These are phyloP conservation scores for Thraustochytrium sp. DNA, from an alignment of 352 stramenopile species.

Conservation along the genomic window DNA sequence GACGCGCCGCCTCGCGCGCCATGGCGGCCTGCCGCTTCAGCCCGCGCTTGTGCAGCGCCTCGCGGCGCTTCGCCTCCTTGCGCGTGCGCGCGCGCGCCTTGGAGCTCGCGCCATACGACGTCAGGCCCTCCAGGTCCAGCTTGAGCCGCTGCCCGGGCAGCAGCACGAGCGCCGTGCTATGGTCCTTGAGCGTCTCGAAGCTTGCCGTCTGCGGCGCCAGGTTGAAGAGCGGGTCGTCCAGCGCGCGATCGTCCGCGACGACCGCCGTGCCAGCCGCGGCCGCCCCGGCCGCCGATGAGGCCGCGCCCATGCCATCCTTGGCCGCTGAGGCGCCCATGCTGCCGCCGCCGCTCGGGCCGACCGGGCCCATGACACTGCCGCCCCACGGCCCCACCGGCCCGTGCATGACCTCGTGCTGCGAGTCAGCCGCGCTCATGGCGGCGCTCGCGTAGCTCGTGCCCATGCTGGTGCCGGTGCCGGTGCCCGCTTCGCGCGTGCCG, in stretches of 20 bases:
- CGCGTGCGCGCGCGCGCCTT: not conserved
- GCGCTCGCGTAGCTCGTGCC: too few relatives aligned
- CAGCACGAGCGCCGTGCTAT: slow-evolving; percentile 44
- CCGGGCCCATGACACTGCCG: too few relatives aligned
- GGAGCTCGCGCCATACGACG: not conserved
- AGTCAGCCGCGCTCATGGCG: too few relatives aligned
- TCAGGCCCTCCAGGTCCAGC: slow-evolving; percentile 40
- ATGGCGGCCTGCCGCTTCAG: not conserved
- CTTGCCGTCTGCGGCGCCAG: not conserved
- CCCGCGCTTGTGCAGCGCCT: slow-evolving; percentile 10
- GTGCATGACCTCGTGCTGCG: not conserved
- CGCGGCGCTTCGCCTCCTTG: not conserved
- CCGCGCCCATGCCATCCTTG: not conserved
- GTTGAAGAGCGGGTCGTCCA: slow-evolving; percentile 43
- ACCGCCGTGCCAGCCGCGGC: not conserved
- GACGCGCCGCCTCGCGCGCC: not conserved
- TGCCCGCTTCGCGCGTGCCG: not conserved
- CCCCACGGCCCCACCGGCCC: too few relatives aligned
- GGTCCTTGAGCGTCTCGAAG: slow-evolving; percentile 47
- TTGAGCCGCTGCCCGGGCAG: slow-evolving; percentile 40
- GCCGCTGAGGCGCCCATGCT: not conserved
- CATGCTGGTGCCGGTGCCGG: not conserved
- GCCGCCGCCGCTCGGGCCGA: too few relatives aligned
- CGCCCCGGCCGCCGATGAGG: not conserved
- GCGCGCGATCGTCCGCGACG: slow-evolving; percentile 21